These are phyloP conservation scores for Basidioascus undulatus DNA, from an alignment of 768 basidiomycete genomes.

Conservation along the genomic window DNA sequence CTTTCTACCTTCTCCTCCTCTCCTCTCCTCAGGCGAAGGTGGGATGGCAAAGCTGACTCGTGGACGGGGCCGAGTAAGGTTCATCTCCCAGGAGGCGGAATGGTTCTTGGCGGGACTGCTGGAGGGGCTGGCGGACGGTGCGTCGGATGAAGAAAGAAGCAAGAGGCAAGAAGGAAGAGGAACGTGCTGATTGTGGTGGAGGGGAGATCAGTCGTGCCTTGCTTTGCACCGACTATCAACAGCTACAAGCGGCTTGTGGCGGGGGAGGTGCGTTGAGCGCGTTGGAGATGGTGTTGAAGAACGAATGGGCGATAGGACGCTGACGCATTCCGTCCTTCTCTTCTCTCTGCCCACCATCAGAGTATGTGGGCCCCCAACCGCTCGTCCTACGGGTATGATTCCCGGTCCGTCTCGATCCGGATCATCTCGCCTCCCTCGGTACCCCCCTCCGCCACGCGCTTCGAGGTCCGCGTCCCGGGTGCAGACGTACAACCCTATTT, in stretches of 20 bases:
- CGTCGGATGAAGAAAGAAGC: slow-evolving; percentile 15
- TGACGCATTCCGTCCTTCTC: slow-evolving; percentile 9
- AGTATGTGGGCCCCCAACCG: too few relatives aligned
- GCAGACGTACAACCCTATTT: slow-evolving; percentile 94
- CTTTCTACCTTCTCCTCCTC: too few relatives aligned
- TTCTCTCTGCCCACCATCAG: slow-evolving; percentile 11
- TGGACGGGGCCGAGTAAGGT: too few relatives aligned
- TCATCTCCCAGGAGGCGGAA: slow-evolving; percentile 59
- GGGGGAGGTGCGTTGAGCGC: slow-evolving; percentile 42
- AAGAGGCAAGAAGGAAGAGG: too few relatives aligned
- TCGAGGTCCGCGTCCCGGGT: slow-evolving; percentile 85
- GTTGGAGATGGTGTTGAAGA: too few relatives aligned
- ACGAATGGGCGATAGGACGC: too few relatives aligned
- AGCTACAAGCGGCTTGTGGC: slow-evolving; percentile 92
- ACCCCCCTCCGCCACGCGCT: slow-evolving; percentile 53
- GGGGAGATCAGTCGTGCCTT: slow-evolving; percentile 37
- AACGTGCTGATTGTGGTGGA: background rate
- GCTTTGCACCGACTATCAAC: slow-evolving; percentile 14
- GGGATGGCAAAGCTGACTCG: too few relatives aligned
- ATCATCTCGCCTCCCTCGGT: slow-evolving; percentile 79
- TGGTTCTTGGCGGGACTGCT: slow-evolving; percentile 86
- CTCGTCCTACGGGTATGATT: slow-evolving; percentile 74
- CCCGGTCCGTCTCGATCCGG: slow-evolving; percentile 70
- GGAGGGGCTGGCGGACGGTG: slow-evolving; percentile 71
- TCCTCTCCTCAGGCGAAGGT: too few relatives aligned